Conservation (phyloP, 139 green algal genomes). For the Chlorella vulgaris region DNA sequence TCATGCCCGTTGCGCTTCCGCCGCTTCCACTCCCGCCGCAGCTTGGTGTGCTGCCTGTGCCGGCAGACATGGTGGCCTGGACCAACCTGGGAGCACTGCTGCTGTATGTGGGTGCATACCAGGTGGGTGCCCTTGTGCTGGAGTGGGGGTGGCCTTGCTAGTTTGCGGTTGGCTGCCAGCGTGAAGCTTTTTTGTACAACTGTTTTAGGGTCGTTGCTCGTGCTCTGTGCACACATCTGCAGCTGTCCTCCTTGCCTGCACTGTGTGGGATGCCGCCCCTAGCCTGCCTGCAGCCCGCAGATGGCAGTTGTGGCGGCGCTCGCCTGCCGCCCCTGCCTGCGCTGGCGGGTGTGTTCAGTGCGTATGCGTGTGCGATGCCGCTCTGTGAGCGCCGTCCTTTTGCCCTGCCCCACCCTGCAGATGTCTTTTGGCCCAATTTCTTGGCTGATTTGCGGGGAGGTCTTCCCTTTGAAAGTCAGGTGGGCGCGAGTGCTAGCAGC, state of each 20-base stretch:
- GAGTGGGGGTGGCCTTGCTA: background rate
- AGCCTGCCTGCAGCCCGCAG: too few species aligned
- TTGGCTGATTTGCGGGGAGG: constrained; percentile 88
- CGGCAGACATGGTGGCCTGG: constrained; percentile 33
- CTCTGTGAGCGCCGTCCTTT: background rate
- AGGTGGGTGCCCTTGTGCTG: constrained; percentile 53
- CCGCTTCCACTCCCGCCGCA: background rate
- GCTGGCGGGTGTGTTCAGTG: too few species aligned
- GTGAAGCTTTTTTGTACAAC: too few species aligned
- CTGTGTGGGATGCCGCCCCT: too few species aligned
- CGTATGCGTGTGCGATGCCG: background rate
- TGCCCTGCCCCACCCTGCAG: constrained; percentile 38
- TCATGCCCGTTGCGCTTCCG: background rate
- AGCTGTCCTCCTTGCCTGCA: background rate
- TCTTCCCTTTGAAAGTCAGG: constrained; percentile 83
- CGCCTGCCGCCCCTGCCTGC: too few species aligned
- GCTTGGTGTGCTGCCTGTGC: constrained; percentile 28
- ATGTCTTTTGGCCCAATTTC: constrained; percentile 91
- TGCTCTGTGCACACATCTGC: background rate
- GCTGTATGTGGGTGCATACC: constrained; percentile 90
- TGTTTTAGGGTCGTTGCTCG: background rate
- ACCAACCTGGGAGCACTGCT: constrained; percentile 79
- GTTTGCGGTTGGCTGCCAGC: background rate
- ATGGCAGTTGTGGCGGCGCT: too few species aligned
- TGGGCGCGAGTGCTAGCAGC: too few species aligned